Conservation (phyloP, 441 rosid genomes). For the Dalechampia spathulata region DNA sequence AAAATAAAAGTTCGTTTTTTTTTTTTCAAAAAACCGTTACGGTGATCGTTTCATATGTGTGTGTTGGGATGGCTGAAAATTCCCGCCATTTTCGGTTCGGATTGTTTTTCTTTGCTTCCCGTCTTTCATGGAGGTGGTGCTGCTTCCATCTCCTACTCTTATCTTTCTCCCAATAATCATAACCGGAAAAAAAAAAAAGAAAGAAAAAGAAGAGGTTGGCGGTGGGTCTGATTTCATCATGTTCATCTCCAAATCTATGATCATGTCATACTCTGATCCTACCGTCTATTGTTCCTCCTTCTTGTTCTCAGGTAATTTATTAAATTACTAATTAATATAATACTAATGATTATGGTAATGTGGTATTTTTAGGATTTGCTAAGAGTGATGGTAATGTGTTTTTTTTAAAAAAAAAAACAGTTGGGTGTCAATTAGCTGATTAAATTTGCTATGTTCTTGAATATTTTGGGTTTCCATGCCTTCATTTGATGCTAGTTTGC, state of each 20-base stretch:
- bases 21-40: too few species aligned
- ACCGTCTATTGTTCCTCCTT: not conserved
- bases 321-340: not conserved
- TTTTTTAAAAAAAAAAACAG: too few species aligned
- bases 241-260: not conserved
- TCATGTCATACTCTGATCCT: not conserved
- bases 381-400: too few species aligned
- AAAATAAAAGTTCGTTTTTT: too few species aligned
- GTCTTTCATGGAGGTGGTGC: not conserved
- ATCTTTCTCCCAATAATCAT: not conserved
- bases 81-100: conserved; percentile 26
- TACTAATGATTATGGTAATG: too few species aligned
- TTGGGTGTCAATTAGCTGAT: too few species aligned
- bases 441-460: not conserved
- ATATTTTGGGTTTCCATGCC: not conserved
- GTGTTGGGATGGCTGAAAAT: conserved; percentile 7
- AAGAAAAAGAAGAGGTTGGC: not conserved
- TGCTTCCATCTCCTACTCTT: not conserved
- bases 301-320: not conserved
- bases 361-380: too few species aligned
- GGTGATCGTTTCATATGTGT: not conserved
- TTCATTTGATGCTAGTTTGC: not conserved
- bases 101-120: not conserved
- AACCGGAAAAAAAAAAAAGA: not conserved
- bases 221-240: too few species aligned